Evolutionary conservation across 1,284 basidiomycete species (phyloP), one percentile per base, ranked within the genome.

Genomic region (Laetiporus sulphureus): DNA sequence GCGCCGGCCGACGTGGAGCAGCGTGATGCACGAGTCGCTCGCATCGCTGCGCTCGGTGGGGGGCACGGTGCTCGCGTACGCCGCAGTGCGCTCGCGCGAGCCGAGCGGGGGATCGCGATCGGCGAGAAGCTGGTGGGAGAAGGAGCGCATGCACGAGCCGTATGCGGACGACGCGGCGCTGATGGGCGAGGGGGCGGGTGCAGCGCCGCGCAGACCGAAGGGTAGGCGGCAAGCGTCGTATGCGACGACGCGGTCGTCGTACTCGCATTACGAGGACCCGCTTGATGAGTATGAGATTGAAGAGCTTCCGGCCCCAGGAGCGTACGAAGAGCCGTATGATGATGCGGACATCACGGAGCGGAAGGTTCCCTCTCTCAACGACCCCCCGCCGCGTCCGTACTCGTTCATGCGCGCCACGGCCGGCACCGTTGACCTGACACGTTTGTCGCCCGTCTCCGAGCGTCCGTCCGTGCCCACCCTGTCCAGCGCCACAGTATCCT

Each of bases 21-120:
- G 48, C 49, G 42, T 57, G 40, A 50, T 65, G 30, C 55, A 61
- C 15, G 59, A 45, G 10, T 63, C 61, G 8, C 48, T 62, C 20
- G 53, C 54, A 65, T 81, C 79, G 22, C 52, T 84, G 42, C 69
- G 62, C 46, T 76, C 71, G 43, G 67, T 82, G 32, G 63, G 60
- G 8, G 60, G 60, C 31, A 57, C 58, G 3, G 48, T 61, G 51
- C 46, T 62, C 22, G 61, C 47, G 19, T 58, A 56, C 38, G 59
- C 56, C 19, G 54, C 59, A 16, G 43, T 60, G 34, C 51, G 56
- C 46, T 60, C 61, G 25, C 54, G 61, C 23, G 65, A 67, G 32
- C 49, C 53, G 5, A 67, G 62, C 46, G 53, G 50, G 3, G 46
- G 49, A 8, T 55, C 56, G 3, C 46, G 53, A 16, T 38, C 48